These are phyloP conservation scores for Orbilia brochopaga DNA, from an alignment of 2,329 filamentous ascomycete genomes.

Conservation along the genomic window DNA sequence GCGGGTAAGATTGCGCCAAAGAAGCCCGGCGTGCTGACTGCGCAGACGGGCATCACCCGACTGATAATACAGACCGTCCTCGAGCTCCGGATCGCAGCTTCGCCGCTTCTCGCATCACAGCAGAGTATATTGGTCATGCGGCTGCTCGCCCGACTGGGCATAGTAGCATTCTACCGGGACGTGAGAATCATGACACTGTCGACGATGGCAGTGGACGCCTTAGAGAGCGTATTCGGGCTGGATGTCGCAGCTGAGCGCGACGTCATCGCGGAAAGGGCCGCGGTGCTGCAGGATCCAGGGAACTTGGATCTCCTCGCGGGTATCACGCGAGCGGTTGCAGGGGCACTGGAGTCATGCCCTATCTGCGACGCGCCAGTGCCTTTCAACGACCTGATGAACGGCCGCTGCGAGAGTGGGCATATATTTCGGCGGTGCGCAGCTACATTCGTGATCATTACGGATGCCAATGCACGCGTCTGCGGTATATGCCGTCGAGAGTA, in stretches of 20 bases:
- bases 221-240: conserved; percentile 6
- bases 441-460: conserved; percentile 29
- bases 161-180: conserved; percentile 37
- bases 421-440: conserved; percentile 40
- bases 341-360: conserved; percentile 24
- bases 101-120: conserved; percentile 11
- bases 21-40: conserved; percentile 24
- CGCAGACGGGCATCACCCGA: conserved; percentile 28
- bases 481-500: conserved; percentile 40
- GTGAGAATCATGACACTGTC: conserved; percentile 25
- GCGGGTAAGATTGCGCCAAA: conserved; percentile 37
- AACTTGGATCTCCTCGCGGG: conserved; percentile 28
- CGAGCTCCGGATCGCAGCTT: conserved; percentile 21
- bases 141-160: conserved; percentile 19
- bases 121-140: conserved; percentile 16
- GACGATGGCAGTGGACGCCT: conserved; percentile 3
- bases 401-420: conserved; percentile 37
- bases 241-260: conserved; percentile 16
- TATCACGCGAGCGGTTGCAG: conserved; percentile 27
- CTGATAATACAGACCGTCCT: conserved; percentile 22
- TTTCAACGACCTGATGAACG: conserved; percentile 44
- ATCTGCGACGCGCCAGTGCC: conserved; percentile 2
- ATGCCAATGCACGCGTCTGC: conserved; percentile 27
- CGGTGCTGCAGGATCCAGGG: conserved; percentile 17
- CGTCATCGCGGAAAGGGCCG: conserved; percentile 15